Conservation (phyloP, 345 rosid species). For the Capsella bursapastoris region DNA sequence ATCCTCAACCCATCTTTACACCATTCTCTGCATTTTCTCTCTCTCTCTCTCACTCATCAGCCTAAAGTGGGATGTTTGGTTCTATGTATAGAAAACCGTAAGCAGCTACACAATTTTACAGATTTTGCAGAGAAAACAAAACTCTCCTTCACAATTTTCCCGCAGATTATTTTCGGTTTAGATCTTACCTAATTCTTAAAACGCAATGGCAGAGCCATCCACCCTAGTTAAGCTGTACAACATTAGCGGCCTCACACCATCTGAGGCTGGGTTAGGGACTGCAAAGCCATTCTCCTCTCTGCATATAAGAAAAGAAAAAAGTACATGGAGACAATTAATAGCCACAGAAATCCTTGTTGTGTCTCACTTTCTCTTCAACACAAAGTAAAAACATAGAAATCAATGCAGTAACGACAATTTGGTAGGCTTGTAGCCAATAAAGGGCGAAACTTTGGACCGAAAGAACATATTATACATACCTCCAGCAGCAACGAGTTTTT, state of each 20-base stretch:
- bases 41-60: conserved; percentile 44
- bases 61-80: conserved; percentile 42
- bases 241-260: conserved; percentile 25
- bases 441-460: background rate
- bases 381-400: background rate
- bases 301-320: background rate
- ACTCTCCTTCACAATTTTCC: conserved; percentile 40
- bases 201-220: conserved; percentile 44
- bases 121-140: conserved; percentile 53
- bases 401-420: background rate
- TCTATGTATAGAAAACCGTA: conserved; percentile 57
- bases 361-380: too few relatives aligned
- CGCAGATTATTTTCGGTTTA: conserved; percentile 46
- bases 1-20: conserved; percentile 62
- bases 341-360: too few relatives aligned
- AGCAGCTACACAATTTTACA: conserved; percentile 78
- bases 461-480: conserved; percentile 52
- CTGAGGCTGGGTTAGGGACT: conserved; percentile 23
- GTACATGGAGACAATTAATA: background rate
- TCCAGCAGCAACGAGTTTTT: conserved; percentile 94
- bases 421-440: background rate
- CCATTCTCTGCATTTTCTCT: conserved; percentile 39
- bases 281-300: conserved; percentile 44
- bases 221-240: conserved; percentile 43
- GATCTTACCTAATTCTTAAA: conserved; percentile 47